Evolutionary conservation across 441 rosid species (phyloP), one percentile per base, ranked within the genome.

Genomic region (Jatropha podagrica): DNA sequence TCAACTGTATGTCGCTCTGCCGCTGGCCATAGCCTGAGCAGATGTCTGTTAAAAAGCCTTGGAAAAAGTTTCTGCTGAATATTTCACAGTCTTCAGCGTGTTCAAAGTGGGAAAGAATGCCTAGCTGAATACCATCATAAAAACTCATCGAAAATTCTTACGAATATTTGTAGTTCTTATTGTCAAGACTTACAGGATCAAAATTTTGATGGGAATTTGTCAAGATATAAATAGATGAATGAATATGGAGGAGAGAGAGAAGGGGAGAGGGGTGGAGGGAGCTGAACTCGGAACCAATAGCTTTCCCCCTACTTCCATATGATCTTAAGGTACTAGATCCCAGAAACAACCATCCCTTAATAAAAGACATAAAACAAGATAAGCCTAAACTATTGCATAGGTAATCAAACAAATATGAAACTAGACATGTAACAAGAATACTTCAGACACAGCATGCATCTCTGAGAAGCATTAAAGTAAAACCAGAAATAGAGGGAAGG

Each of bases 31-130:
- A 17, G 60, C 55, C 15, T 48, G 44, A 73, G 37, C 70, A 32
- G n/a, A 49, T 23, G 59, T 60, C 26, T 7, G 40, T 26, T 59
- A 8, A 11, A 74, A 26, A 42, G 73, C 10, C 49, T 48, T 68
- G 48, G 18, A 46, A 68, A 61, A 72, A 68, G 65, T 11, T 32
- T 63, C 62, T 61, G 66, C 62, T 62, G 46, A 74, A 65, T 62
- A 27, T 66, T 68, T 38, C 32, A 26, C n/a, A 6, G 8, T 17
- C 14, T 12, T 62, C 76, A 37, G 41, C 66, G 38, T 37, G 26
- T 49, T 48, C 14, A 6, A 51, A 37, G 12, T 61, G 15, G 60
- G 27, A 74, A 23, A 15, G 20, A 12, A 67, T 18, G 20, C 65
- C n/a, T 41, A 63, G 44, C 11, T 5, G 65, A 32, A 55, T 48